Evolutionary conservation across 352 stramenopile genomes (phyloP), one percentile per base, ranked within the genome.

Genomic region (Phytophthora quininea): DNA sequence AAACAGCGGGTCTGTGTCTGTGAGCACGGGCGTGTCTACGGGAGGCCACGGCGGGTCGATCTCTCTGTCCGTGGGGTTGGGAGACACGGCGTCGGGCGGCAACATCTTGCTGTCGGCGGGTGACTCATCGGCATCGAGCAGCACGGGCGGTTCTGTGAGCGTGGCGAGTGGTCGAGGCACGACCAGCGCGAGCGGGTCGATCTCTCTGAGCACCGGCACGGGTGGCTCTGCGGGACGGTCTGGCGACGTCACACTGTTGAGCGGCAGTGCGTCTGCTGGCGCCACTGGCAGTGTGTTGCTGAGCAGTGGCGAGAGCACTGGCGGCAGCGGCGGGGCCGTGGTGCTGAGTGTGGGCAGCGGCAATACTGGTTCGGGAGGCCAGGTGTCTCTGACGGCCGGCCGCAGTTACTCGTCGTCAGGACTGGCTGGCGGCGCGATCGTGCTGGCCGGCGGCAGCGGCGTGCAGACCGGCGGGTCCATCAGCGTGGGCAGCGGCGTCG

Each of bases 31-130:
- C 29, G 49, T 54, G 48, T 54, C 64, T 54, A 61, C 45, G 2
- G 42, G 58, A 38, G 64, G 64, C 40, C 64, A 45, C n/a, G 69
- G 64, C 52, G 64, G 69, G 3, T 66, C 64, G 45, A 74, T 77
- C 52, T 52, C 49, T 42, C 24, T 77, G 58, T 59, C 55, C 29
- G 66, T 73, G n/a, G 69, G 69, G 48, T 33, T 31, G 40, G 70
- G 70, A 33, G 58, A 51, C 38, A 69, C 58, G 50, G 45, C 57
- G 37, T 54, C 50, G 4, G 53, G 66, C 46, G 71, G 71, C 15
- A 67, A 54, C 40, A 67, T 69, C 15, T 35, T 62, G 40, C 35
- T 71, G 9, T 49, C 43, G 10, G 47, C 62, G 15, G 45, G 56
- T 14, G 70, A 70, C 31, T 32, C 37, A 2, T 53, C 43, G 14